Evolutionary conservation across 108 stramenopile genomes (phyloP).

Genomic region (Fragilaria crotonensis): DNA sequence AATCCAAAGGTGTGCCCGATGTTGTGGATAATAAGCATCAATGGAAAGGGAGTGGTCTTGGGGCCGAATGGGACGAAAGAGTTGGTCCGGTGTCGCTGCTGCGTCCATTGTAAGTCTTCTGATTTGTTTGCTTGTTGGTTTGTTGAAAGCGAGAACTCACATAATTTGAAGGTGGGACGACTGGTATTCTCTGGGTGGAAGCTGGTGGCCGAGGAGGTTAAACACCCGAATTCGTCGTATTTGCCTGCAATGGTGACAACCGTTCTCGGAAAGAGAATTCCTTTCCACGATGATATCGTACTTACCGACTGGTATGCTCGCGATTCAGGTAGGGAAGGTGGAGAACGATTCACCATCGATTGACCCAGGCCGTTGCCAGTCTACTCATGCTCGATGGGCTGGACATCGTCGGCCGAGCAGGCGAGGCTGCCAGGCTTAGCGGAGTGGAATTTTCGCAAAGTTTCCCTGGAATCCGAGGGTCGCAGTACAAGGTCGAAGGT

Average conservation of each 20-base stretch:
- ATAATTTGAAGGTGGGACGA: conserved; percentile 63
- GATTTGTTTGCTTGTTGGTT: no score
- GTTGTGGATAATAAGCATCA: conserved; percentile 17
- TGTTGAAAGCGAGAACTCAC: no score
- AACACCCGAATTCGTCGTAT: conserved; percentile 82
- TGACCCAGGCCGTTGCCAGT: conserved; percentile 56
- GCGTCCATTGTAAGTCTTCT: conserved; percentile 72
- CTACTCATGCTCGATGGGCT: conserved; percentile 76
- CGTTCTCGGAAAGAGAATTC: conserved; percentile 66
- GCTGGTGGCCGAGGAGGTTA: conserved; percentile 79
- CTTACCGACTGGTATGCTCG: conserved; percentile 71
- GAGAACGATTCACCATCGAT: conserved; percentile 67
- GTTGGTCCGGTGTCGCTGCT: conserved; percentile 88
- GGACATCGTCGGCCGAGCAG: conserved; percentile 82
- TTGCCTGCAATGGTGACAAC: conserved; percentile 73
- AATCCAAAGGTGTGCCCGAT: conserved; percentile 13
- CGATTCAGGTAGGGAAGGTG: conserved; percentile 47
- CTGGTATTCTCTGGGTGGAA: conserved; percentile 73
- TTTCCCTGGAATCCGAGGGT: conserved; percentile 78
- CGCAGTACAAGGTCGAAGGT: conserved; percentile 78
- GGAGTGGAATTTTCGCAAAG: conserved; percentile 85
- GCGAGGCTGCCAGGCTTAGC: conserved; percentile 87
- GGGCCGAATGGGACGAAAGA: conserved; percentile 79
- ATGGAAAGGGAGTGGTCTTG: conserved; percentile 76
- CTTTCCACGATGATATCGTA: conserved; percentile 64